Evolutionary conservation across 306 rosid genomes (phyloP).

Genomic region (Argentina anserina): DNA sequence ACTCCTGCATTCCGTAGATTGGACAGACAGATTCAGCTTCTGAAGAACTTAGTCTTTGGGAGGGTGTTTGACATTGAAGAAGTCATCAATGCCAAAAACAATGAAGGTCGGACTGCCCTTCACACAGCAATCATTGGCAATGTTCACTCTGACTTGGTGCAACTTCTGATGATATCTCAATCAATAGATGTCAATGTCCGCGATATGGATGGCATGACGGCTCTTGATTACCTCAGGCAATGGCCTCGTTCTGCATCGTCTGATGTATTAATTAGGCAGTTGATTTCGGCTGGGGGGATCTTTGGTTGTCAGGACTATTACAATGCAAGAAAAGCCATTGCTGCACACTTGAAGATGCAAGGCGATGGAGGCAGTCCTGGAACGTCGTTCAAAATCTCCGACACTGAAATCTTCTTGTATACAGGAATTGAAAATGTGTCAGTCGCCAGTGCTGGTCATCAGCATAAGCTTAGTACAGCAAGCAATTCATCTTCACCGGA

Average conservation of each 20-base stretch:
- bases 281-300: constrained; percentile 89
- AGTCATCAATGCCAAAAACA: constrained; percentile 61
- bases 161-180: constrained; percentile 73
- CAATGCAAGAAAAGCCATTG: constrained; percentile 76
- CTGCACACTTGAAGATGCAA: constrained; percentile 75
- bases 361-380: constrained; percentile 82
- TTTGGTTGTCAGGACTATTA: constrained; percentile 63
- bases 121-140: constrained; percentile 87
- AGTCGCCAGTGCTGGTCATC: constrained; percentile 39
- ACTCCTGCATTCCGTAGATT: constrained; percentile 64
- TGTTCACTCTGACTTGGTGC: constrained; percentile 78
- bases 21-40: constrained; percentile 82
- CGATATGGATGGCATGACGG: constrained; percentile 71
- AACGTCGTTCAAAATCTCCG: constrained; percentile 70
- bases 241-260: constrained; percentile 64
- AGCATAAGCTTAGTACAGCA: constrained; percentile 29
- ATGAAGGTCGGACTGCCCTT: constrained; percentile 76
- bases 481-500: constrained; percentile 55
- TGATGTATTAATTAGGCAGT: constrained; percentile 64
- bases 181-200: constrained; percentile 60
- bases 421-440: constrained; percentile 69
- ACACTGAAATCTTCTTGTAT: constrained; percentile 68
- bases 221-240: constrained; percentile 83
- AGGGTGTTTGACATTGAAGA: constrained; percentile 43
- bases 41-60: constrained; percentile 53